phyloP scores from a whole-genome alignment of 202 grass and related monocot species.

The Dendrocalamus latiflorus region DNA sequence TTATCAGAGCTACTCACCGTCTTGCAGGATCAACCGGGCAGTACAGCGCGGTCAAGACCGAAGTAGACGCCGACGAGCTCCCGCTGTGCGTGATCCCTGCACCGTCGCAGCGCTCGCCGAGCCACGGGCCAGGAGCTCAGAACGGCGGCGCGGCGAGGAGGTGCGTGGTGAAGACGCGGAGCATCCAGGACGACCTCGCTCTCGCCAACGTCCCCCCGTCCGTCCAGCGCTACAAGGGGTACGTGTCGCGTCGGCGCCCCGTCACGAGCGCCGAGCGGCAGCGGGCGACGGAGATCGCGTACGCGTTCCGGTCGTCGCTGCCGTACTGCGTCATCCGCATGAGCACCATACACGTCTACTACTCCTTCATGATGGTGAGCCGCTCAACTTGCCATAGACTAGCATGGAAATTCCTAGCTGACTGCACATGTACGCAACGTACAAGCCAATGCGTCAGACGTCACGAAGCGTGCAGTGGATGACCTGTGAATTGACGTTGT shows the following conservation, averaged over 20 bases:
- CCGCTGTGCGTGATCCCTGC: conserved; percentile 9
- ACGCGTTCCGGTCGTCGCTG: conserved; percentile 61
- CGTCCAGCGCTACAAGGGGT: conserved; percentile 38
- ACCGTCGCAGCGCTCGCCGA: background rate
- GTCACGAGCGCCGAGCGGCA: conserved; percentile 53
- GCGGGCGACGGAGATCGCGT: conserved; percentile 52
- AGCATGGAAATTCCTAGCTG: too few species aligned
- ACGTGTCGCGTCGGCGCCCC: conserved; percentile 43
- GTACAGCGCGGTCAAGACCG: conserved; percentile 9
- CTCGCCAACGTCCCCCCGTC: conserved; percentile 21
- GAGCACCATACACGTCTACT: conserved; percentile 65
- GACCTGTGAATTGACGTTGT: too few species aligned
- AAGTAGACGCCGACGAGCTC: conserved; percentile 23
- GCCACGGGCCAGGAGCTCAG: background rate
- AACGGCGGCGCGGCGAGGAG: background rate
- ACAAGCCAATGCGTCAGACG: too few species aligned
- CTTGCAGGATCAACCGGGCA: background rate
- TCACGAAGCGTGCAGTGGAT: too few species aligned
- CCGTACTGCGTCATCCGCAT: conserved; percentile 70
- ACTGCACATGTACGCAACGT: too few species aligned
- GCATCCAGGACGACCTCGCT: conserved; percentile 30
- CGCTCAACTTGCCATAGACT: too few species aligned
- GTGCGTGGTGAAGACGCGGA: conserved; percentile 24
- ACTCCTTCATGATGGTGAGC: conserved; percentile 52
- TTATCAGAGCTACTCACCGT: background rate